These are phyloP conservation scores for Eremothecium sinecaudum DNA, from an alignment of 1,139 yeast genomes.

Conservation along the genomic window DNA sequence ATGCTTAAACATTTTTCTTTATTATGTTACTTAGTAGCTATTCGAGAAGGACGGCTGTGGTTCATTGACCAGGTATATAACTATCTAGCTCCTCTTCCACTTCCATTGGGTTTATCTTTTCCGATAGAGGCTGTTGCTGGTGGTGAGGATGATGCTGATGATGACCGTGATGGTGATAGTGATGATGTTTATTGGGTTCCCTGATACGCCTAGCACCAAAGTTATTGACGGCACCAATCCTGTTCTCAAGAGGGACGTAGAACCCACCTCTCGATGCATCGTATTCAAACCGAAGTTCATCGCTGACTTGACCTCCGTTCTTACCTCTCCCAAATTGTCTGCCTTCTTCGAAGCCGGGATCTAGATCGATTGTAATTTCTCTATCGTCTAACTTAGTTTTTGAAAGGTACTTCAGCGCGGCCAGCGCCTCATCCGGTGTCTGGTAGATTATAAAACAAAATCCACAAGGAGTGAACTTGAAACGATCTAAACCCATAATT, in stretches of 20 bases:
- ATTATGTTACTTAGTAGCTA: too few relatives aligned
- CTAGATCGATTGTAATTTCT: conserved; percentile 72
- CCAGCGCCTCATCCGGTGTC: conserved; percentile 58
- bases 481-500: conserved; percentile 88
- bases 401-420: conserved; percentile 71
- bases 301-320: conserved; percentile 76
- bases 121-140: neutral
- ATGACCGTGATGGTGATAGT: conserved; percentile 2
- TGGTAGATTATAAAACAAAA: conserved; percentile 82
- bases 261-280: conserved; percentile 52
- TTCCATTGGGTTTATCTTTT: conserved; percentile 5
- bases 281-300: conserved; percentile 46
- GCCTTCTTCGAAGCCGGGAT: conserved; percentile 91
- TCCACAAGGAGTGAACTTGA: conserved; percentile 87
- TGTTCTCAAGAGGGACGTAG: conserved; percentile 27
- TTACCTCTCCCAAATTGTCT: conserved; percentile 90
- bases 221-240: conserved; percentile 20
- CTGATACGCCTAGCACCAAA: conserved; percentile 17
- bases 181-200: conserved; percentile 9
- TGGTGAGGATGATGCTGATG: conserved; percentile 3
- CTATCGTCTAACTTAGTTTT: conserved; percentile 78
- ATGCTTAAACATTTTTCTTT: too few relatives aligned
- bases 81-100: conserved; percentile 11
- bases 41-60: too few relatives aligned
- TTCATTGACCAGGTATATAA: conserved; percentile 13